Percentiles rank a stretch among this genome's conserved stretches.
Conservation (phyloP, 2,329 filamentous ascomycete genomes). For the Cadophora malorum region DNA sequence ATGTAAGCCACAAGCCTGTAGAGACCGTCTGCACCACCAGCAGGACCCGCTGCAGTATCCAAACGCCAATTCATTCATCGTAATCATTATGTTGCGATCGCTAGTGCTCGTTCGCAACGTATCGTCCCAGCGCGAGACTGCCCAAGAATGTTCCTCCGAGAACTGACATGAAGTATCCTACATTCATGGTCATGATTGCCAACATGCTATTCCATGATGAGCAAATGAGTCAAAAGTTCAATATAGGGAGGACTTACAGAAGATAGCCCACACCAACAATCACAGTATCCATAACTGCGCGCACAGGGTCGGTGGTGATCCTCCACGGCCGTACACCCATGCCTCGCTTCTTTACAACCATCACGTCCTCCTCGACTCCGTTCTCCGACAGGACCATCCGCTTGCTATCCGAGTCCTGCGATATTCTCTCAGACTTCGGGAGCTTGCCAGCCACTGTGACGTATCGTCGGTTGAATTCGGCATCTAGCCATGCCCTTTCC, state of each 20-base stretch:
- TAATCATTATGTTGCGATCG: slow-evolving; percentile 13
- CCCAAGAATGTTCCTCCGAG: slow-evolving; percentile 83
- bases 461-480: slow-evolving; percentile 77
- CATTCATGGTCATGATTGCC: slow-evolving; percentile 88
- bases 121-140: slow-evolving; percentile 61
- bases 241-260: slow-evolving; percentile 66
- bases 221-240: slow-evolving; percentile 21
- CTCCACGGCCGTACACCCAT: slow-evolving; percentile 73
- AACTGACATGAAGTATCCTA: slow-evolving; percentile 85
- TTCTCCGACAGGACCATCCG: slow-evolving; percentile 73
- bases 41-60: slow-evolving; percentile 27
- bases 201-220: slow-evolving; percentile 70
- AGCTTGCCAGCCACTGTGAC: slow-evolving; percentile 71
- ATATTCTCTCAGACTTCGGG: slow-evolving; percentile 39
- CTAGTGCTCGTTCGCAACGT: slow-evolving; percentile 35
- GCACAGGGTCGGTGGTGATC: slow-evolving; percentile 77
- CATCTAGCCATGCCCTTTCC: slow-evolving; percentile 70
- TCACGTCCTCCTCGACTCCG: slow-evolving; percentile 81
- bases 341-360: slow-evolving; percentile 68
- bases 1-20: neutral
- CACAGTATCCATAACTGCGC: slow-evolving; percentile 73
- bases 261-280: slow-evolving; percentile 83
- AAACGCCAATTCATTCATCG: slow-evolving; percentile 17
- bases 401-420: slow-evolving; percentile 61
- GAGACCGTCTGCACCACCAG: neutral